Base-by-base conservation (phyloP, 2,329 filamentous ascomycete genomes). In the Pestalotiopsis sp. region DNA sequence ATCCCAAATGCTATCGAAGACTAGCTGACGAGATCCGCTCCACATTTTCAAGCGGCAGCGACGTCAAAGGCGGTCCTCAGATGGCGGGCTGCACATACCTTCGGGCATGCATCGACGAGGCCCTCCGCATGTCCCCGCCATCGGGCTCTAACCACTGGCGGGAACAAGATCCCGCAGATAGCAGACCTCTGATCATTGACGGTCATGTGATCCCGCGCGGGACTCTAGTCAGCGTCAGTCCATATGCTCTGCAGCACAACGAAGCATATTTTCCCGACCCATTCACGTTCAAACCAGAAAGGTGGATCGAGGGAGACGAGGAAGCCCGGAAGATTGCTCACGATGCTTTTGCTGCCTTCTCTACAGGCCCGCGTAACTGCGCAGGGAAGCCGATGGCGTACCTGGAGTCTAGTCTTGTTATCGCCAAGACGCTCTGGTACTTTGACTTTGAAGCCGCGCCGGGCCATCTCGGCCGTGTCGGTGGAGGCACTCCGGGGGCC, bases 21-120 rank as follows among this genome's bases (percentile, higher is more conserved):
- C 72, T 79, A 4, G 73, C 73, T 0, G 20, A 71, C 4, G 79
- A 82, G 67, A 74, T 82, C 57, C 76, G 77, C 13, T 69, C 64
- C 13, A 72, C 72, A 1, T 85, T 85, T 68, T 72, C 71, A 0
- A 75, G 77, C 11, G 68, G 69, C 17, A 71, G 70, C 2, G 72
- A 77, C 1, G 81, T 81, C 31, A 64, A 67, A 2, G 66, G 70
- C 39, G 49, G 74, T 2, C 20, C 20, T 1, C 69, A 74, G 6
- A 73, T 86, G 6, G 73, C 77, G 36, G 71, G 68, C 13, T 83
- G 79, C 71, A 68, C 65, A 0, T 86, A 85, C 70, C 76, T 87
- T 1, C 77, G 79, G 4, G 85, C 84, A 3, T 81, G 80, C 67
- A 79, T 87, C 56, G 80, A 86, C 57, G 84, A 87, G 72, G 75